Conservation (phyloP, 2,329 filamentous ascomycete species). For the Hypoxylon sp. region DNA sequence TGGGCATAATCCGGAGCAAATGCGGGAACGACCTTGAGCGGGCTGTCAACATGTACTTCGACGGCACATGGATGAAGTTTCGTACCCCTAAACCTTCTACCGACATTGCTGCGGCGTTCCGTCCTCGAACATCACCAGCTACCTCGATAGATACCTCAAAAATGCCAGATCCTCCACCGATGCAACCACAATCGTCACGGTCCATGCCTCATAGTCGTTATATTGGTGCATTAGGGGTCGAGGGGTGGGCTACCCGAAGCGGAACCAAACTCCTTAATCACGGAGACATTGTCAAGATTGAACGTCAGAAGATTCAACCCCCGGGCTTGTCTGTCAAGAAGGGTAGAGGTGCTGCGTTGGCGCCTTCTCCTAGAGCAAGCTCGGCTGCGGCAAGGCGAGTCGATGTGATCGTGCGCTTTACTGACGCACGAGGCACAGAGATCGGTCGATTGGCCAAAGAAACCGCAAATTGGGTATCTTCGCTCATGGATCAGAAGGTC, state of each 20-base stretch:
- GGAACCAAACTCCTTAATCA: conserved; percentile 78
- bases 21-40: conserved; percentile 67
- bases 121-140: conserved; percentile 17
- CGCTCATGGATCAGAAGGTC: conserved; percentile 87
- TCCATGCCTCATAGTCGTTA: conserved; percentile 66
- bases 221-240: conserved; percentile 89
- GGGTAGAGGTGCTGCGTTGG: conserved; percentile 51
- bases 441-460: conserved; percentile 89
- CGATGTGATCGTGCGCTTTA: conserved; percentile 93
- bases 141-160: conserved; percentile 23
- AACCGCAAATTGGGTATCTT: conserved; percentile 88
- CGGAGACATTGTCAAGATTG: conserved; percentile 84
- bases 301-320: conserved; percentile 79
- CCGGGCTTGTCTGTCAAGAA: conserved; percentile 54
- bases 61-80: conserved; percentile 69
- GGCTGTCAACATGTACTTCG: conserved; percentile 75
- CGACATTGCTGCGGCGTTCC: conserved; percentile 26
- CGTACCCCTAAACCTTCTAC: conserved; percentile 45
- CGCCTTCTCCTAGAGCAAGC: conserved; percentile 49
- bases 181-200: conserved; percentile 22
- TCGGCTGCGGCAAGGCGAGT: conserved; percentile 70
- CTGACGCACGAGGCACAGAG: conserved; percentile 79
- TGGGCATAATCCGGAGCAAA: conserved; percentile 60
- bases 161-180: conserved; percentile 19
- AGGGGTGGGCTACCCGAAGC: conserved; percentile 90